Conservation (phyloP, 2,329 filamentous ascomycete species). For the Claviceps sp. region DNA sequence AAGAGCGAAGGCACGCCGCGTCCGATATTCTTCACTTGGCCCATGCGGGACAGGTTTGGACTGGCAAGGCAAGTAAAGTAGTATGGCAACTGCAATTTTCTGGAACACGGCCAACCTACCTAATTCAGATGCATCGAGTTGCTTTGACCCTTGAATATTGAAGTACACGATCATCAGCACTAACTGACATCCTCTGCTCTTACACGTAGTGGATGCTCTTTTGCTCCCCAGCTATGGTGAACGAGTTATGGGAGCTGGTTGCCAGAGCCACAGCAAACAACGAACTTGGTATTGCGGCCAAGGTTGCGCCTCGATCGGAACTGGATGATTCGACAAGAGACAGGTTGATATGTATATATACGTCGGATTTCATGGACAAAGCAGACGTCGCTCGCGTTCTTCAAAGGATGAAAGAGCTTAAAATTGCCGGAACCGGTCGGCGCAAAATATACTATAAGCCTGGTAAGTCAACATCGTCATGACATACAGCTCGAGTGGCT, state of each 20-base stretch:
- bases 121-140: neutral
- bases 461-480: constrained; percentile 30
- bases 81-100: neutral
- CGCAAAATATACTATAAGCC: constrained; percentile 65
- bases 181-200: neutral
- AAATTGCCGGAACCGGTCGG: constrained; percentile 35
- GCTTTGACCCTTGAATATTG: neutral
- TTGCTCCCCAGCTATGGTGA: constrained; percentile 36
- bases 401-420: constrained; percentile 44
- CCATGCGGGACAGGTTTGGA: constrained; percentile 39
- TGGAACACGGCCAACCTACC: neutral
- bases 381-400: constrained; percentile 58
- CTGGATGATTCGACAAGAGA: constrained; percentile 24
- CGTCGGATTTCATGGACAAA: constrained; percentile 55
- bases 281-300: constrained; percentile 58
- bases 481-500: too few species aligned
- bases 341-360: constrained; percentile 66
- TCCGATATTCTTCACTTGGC: constrained; percentile 49
- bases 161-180: neutral
- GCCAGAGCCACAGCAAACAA: constrained; percentile 54
- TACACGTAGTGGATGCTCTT: constrained; percentile 60
- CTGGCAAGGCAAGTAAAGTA: constrained; percentile 45
- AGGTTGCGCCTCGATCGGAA: constrained; percentile 47
- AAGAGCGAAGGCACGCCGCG: constrained; percentile 34
- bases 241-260: constrained; percentile 51